phyloP scores from a whole-genome alignment of 768 basidiomycete genomes.

The Leccinum boreale region DNA sequence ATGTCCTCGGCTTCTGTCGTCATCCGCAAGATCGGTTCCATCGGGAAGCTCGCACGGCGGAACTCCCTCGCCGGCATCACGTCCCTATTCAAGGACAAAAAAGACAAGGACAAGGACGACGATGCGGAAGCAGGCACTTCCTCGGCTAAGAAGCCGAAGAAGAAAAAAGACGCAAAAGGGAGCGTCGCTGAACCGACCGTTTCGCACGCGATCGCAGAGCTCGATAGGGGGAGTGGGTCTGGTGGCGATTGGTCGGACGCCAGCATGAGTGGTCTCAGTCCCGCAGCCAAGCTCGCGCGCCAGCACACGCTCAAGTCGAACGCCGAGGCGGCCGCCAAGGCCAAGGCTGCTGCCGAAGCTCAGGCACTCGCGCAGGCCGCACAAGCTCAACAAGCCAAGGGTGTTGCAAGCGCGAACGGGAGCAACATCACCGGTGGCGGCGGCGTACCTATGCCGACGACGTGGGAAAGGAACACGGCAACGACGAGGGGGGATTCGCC shows the following conservation, averaged over 20 bases:
- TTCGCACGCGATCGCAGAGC: conserved; percentile 80
- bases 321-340: conserved; percentile 45
- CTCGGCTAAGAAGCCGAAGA: conserved; percentile 44
- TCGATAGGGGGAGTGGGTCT: conserved; percentile 53
- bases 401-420: conserved; percentile 22
- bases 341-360: conserved; percentile 33
- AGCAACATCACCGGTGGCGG: conserved; percentile 12
- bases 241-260: conserved; percentile 54
- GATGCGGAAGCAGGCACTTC: conserved; percentile 24
- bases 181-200: conserved; percentile 67
- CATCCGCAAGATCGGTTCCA: conserved; percentile 90
- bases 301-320: conserved; percentile 91
- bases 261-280: conserved; percentile 73
- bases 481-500: conserved; percentile 49
- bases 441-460: conserved; percentile 44
- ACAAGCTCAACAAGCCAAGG: conserved; percentile 22
- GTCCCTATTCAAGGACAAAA: conserved; percentile 89
- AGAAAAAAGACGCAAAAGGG: conserved; percentile 58
- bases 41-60: conserved; percentile 84
- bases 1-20: conserved; percentile 95
- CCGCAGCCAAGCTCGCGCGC: conserved; percentile 84
- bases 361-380: conserved; percentile 22
- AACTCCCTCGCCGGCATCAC: conserved; percentile 91
- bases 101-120: conserved; percentile 42
- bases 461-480: conserved; percentile 84